phyloP scores from a whole-genome alignment of 2,329 filamentous ascomycete species.

The Aspergillus costaricaensis region DNA sequence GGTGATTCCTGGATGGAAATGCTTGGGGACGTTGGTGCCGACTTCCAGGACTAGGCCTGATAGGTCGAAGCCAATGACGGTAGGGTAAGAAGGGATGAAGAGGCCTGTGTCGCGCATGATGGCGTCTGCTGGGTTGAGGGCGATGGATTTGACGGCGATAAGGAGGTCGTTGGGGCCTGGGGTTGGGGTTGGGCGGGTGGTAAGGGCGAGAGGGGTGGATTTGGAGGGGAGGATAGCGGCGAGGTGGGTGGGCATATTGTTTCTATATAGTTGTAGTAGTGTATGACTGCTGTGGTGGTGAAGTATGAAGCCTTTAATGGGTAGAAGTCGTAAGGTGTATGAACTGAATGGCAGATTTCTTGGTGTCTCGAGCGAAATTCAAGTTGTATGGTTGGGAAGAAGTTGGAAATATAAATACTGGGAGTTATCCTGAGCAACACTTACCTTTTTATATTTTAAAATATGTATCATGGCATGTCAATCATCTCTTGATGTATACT shows the following conservation, averaged over 20 bases:
- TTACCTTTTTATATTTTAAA: conserved; percentile 11
- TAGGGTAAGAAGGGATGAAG: conserved; percentile 45
- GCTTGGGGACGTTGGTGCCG: conserved; percentile 42
- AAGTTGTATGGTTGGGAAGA: too few relatives aligned
- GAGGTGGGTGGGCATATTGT: conserved; percentile 41
- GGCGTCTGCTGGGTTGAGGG: conserved; percentile 52
- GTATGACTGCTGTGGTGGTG: too few relatives aligned
- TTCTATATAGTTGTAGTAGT: not conserved
- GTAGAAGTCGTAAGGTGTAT: not conserved
- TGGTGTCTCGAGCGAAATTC: too few relatives aligned
- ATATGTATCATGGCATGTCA: not conserved
- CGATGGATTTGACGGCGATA: conserved; percentile 51
- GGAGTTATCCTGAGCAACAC: not conserved
- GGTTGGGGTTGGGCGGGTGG: conserved; percentile 44
- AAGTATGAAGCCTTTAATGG: not conserved
- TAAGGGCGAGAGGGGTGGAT: conserved; percentile 40
- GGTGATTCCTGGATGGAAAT: conserved; percentile 37
- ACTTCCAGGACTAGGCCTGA: conserved; percentile 47
- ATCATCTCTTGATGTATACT: not conserved
- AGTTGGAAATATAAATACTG: not conserved
- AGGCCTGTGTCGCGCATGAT: conserved; percentile 48
- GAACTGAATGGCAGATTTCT: not conserved
- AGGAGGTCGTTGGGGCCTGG: conserved; percentile 52
- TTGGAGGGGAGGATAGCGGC: conserved; percentile 43
- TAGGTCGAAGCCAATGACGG: conserved; percentile 43